phyloP scores from a whole-genome alignment of 2,329 filamentous ascomycete genomes.

The Fusarium xylarioides region DNA sequence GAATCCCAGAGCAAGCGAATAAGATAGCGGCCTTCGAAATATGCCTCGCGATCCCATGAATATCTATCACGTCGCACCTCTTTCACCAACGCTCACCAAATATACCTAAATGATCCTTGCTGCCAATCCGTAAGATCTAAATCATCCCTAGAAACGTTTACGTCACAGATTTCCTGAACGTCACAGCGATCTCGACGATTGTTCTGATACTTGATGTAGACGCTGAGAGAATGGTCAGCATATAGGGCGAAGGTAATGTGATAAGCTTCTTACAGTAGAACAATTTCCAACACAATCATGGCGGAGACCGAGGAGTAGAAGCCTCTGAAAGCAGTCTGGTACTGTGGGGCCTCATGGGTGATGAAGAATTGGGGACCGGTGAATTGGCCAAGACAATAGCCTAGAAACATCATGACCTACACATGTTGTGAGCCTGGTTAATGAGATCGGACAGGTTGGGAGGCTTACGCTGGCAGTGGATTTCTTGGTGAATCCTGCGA shows the following conservation, averaged over 20 bases:
- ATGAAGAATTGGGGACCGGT: background rate
- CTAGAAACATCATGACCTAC: background rate
- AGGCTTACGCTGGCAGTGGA: background rate
- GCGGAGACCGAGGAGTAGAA: background rate
- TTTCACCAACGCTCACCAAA: background rate
- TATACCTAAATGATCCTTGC: background rate
- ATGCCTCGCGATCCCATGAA: fast-evolving
- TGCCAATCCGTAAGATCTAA: background rate
- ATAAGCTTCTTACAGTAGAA: background rate
- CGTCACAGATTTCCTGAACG: too few relatives aligned
- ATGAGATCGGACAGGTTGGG: background rate
- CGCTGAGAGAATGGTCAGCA: background rate
- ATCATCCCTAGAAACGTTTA: background rate
- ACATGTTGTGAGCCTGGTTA: fast-evolving
- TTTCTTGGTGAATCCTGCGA: background rate
- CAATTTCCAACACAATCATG: background rate
- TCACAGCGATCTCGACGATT: background rate
- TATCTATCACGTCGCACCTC: too few relatives aligned
- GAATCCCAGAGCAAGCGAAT: fast-evolving
- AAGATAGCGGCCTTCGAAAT: fast-evolving
- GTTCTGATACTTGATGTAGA: background rate
- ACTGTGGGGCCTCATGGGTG: background rate
- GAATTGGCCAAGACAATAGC: background rate
- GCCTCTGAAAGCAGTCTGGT: background rate
- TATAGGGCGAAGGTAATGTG: background rate